Conservation (phyloP, 1,139 yeast species). For the Saccharomycopsis hybrid region DNA sequence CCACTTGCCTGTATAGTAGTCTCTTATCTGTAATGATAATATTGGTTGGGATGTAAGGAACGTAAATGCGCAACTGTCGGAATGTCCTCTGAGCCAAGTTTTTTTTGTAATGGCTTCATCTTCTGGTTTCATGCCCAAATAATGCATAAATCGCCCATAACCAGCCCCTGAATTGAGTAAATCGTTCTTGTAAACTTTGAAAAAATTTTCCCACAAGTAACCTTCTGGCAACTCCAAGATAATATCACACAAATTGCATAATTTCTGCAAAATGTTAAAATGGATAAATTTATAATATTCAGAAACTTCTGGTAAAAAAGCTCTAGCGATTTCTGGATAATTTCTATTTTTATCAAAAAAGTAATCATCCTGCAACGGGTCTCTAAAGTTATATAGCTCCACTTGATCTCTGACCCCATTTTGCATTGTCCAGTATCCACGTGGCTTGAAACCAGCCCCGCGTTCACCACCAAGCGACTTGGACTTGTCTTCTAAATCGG, state of each 20-base stretch:
- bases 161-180: slow-evolving; percentile 11
- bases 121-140: slow-evolving; percentile 28
- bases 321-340: slow-evolving; percentile 35
- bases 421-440: slow-evolving; percentile 38
- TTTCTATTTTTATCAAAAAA: slow-evolving; percentile 29
- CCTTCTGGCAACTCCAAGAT: slow-evolving; percentile 38
- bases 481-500: slow-evolving; percentile 28
- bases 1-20: slow-evolving; percentile 42
- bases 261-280: slow-evolving; percentile 31
- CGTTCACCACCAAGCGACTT: slow-evolving; percentile 38
- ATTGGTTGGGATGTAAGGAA: slow-evolving; percentile 36
- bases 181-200: slow-evolving; percentile 28
- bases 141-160: slow-evolving; percentile 31
- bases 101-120: slow-evolving; percentile 28
- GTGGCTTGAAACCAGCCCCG: slow-evolving; percentile 42
- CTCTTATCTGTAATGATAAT: slow-evolving; percentile 39
- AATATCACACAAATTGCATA: slow-evolving; percentile 35
- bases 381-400: slow-evolving; percentile 37
- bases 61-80: slow-evolving; percentile 43
- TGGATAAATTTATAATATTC: slow-evolving; percentile 35
- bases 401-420: slow-evolving; percentile 39
- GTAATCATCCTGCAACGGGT: slow-evolving; percentile 30
- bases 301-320: slow-evolving; percentile 34
- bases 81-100: slow-evolving; percentile 35
- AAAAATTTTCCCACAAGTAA: slow-evolving; percentile 26